Percentiles rank a stretch among this genome's conserved stretches.
These are phyloP conservation scores for Cokeromyces recurvatus DNA, from an alignment of 371 early-diverging fungal genomes.

Conservation along the genomic window DNA sequence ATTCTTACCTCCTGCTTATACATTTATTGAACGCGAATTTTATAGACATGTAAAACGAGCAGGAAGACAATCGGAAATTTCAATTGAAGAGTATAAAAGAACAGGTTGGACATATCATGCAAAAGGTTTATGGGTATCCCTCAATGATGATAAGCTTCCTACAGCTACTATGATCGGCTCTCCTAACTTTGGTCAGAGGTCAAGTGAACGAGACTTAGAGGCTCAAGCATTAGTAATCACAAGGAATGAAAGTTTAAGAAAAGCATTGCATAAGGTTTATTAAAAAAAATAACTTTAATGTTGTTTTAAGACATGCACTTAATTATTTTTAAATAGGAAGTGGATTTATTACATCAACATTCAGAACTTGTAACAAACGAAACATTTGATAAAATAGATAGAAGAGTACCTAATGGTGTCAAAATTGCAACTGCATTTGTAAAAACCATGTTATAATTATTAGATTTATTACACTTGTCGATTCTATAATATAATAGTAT, in stretches of 20 bases:
- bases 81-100: conserved; percentile 67
- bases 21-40: conserved; percentile 67
- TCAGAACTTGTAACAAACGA: conserved; percentile 32
- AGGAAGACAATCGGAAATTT: conserved; percentile 44
- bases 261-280: conserved; percentile 56
- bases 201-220: conserved; percentile 86
- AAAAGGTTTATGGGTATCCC: conserved; percentile 67
- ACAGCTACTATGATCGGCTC: conserved; percentile 84
- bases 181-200: conserved; percentile 89
- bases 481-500: background rate
- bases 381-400: conserved; percentile 33
- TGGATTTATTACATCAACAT: conserved; percentile 33
- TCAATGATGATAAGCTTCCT: conserved; percentile 39
- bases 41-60: conserved; percentile 36
- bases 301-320: no score
- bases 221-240: conserved; percentile 78
- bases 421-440: conserved; percentile 42
- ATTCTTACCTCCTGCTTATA: conserved; percentile 88
- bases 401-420: conserved; percentile 45
- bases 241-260: conserved; percentile 48
- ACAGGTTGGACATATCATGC: conserved; percentile 92
- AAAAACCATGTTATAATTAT: conserved; percentile 48
- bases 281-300: no score
- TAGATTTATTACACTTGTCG: background rate
- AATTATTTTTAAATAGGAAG: conserved; percentile 32